Evolutionary conservation across 2,329 filamentous ascomycete species (phyloP), one percentile per base, ranked within the genome.

Genomic region (Leptosphaerulina australis): DNA sequence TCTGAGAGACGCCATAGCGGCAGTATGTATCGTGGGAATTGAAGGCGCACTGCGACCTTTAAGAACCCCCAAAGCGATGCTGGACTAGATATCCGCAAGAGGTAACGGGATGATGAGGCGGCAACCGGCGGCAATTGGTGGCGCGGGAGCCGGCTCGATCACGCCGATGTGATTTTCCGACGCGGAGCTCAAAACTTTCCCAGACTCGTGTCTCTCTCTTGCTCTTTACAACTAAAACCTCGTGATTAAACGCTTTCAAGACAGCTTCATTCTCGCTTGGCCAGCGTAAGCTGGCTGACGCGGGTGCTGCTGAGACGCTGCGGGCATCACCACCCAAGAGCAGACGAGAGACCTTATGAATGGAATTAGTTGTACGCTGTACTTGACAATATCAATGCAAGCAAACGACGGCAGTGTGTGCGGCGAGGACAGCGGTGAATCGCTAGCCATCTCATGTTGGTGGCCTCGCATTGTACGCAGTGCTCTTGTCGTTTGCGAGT

Each of bases 211-310:
- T 15, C 38, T 38, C 22, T 34, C 49, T 71, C 64, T 60, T 74
- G 72, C 76, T 81, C 79, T 76, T 83, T 74, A 81, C 85, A 90
- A 90, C 87, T 90, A 90, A 84, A 83, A 83, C 86, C 87, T 85
- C 83, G 80, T 87, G 87, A 91, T 82, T 88, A 88, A 85, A 79
- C 78, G 81, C 83, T 82, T 81, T 70, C 76, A 73, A 70, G 73
- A 70, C 79, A 81, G 76, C 71, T 65, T 50, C 73, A 86, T 78
- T 70, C 79, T 82, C 76, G 81, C 76, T 76, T 73, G 73, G 59
- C 67, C 72, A 56, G 67, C 77, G 73, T 76, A 74, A 67, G 71
- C 73, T 76, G 77, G 67, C 30, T 50, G 70, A 72, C 59, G 75
- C 74, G 77, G 76, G 76, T 74, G 76, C 64, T 78, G 76, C 67